Evolutionary conservation across 140 eudicot genomes (phyloP).

Genomic region (Bidens hawaiensis): DNA sequence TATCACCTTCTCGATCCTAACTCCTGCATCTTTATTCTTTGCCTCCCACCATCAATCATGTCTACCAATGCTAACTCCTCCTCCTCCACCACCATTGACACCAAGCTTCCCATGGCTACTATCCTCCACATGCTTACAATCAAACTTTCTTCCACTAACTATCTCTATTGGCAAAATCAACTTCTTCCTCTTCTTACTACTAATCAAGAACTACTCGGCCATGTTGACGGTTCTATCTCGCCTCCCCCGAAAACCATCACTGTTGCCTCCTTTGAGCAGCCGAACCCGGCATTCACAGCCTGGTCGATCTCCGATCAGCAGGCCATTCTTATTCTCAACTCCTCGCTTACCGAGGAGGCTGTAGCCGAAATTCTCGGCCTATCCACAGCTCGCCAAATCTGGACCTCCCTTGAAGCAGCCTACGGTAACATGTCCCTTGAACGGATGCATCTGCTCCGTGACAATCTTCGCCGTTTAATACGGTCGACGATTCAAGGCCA

Average conservation of each 20-base stretch:
- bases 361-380: neutral
- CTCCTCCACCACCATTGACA: no score
- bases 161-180: neutral
- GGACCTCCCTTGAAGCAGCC: neutral
- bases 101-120: no score
- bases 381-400: neutral
- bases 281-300: neutral
- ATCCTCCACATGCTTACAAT: no score
- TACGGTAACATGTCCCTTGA: neutral
- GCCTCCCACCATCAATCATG: no score
- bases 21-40: no score
- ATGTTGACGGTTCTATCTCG: neutral
- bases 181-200: neutral
- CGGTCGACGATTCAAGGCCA: neutral
- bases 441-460: neutral
- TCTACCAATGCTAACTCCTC: no score
- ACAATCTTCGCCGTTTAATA: neutral
- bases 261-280: no score
- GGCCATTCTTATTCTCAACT: neutral
- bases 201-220: neutral
- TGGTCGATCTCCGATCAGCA: no score
- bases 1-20: no score
- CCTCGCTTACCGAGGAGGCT: neutral
- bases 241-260: neutral
- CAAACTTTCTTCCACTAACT: neutral